These are phyloP conservation scores for Elaphomyces granulatus DNA, from an alignment of 495 filamentous ascomycete species.

Conservation along the genomic window DNA sequence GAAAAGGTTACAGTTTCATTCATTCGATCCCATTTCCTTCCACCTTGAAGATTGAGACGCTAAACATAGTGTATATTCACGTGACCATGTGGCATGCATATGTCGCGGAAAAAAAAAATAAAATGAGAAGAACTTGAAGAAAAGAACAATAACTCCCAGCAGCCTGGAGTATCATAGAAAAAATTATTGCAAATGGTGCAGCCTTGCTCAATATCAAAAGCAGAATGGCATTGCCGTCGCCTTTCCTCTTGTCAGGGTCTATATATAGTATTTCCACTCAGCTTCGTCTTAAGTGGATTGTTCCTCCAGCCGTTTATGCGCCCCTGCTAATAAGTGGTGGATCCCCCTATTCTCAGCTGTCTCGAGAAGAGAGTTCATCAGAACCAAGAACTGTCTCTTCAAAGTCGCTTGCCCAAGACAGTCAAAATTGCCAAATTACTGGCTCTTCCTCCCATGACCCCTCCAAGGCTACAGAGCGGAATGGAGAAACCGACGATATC, in stretches of 20 bases:
- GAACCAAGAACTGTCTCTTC: constrained; percentile 17
- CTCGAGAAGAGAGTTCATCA: neutral
- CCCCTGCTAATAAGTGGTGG: constrained; percentile 15
- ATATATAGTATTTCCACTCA: neutral
- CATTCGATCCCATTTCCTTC: no score
- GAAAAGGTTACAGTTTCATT: neutral
- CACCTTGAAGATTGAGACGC: no score
- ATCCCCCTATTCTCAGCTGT: constrained; percentile 8
- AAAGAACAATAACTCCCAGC: no score
- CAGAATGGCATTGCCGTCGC: neutral
- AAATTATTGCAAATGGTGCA: no score
- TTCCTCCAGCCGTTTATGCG: constrained; percentile 26
- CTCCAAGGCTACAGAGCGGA: neutral
- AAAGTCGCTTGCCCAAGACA: constrained; percentile 9
- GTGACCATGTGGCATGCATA: no score
- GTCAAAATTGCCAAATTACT: neutral
- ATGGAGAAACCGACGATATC: constrained; percentile 11
- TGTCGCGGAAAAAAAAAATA: no score
- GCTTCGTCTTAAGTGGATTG: constrained; percentile 23
- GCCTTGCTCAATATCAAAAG: neutral
- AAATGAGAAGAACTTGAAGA: no score
- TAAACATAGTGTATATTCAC: no score
- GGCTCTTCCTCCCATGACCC: neutral
- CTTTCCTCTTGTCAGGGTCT: neutral
- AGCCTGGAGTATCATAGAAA: no score